Percentiles rank a stretch among this genome's conserved stretches.
Evolutionary conservation across 2,329 filamentous ascomycete genomes (phyloP).

Genomic region (Scedosporium apiospermum): DNA sequence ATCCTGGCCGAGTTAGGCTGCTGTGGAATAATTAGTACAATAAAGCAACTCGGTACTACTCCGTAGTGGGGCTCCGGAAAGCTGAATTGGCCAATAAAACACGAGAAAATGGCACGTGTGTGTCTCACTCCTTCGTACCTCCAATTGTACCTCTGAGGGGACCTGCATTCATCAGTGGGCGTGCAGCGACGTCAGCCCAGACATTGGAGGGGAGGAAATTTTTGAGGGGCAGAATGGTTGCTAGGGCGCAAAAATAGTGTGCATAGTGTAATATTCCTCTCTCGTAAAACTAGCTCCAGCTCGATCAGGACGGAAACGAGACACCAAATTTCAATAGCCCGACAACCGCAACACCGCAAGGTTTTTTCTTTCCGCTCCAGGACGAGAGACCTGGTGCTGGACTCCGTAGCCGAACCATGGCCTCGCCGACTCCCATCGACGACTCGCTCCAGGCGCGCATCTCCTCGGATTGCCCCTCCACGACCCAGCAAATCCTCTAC

Average conservation of each 20-base stretch:
- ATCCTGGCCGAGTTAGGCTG: neutral
- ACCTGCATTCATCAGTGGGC: neutral
- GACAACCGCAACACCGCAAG: neutral
- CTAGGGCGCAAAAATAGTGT: neutral
- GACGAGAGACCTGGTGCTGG: neutral
- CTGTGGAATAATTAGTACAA: no score
- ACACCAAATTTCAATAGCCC: neutral
- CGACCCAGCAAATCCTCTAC: conserved; percentile 40
- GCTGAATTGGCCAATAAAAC: neutral
- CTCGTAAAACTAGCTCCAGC: no score
- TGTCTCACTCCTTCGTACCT: neutral
- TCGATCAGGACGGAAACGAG: neutral
- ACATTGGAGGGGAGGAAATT: neutral
- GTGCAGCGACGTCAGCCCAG: neutral
- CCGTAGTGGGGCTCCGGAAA: no score
- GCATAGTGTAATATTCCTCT: neutral
- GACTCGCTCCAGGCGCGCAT: conserved; percentile 46
- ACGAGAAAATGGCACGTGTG: neutral
- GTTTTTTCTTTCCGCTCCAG: neutral
- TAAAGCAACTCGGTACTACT: no score
- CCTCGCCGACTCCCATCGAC: conserved; percentile 23
- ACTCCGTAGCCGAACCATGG: neutral
- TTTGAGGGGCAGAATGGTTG: neutral
- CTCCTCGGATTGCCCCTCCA: conserved; percentile 39
- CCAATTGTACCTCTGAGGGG: neutral